Evolutionary conservation across 768 basidiomycete genomes (phyloP), one percentile per base, ranked within the genome.

Genomic region (Candolleomyces efflorescens): DNA sequence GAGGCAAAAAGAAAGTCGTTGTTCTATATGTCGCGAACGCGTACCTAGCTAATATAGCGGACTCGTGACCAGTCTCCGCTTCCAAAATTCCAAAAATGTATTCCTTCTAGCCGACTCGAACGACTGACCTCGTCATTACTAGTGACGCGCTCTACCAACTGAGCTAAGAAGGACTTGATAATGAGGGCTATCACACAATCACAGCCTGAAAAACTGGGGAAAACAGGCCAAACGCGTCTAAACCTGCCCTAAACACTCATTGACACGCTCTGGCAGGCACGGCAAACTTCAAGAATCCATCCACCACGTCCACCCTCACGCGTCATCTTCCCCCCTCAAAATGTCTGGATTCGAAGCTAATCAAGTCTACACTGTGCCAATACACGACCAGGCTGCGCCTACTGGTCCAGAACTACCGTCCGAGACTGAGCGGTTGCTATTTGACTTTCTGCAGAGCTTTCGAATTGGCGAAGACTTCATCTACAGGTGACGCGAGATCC

Each of bases 341-440:
- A 94, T 93, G 93, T 93, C 92, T 63, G 91, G 91, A 59, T 96
- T 92, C 67, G 93, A 96, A 65, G 78, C 81, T 23, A 87, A 93
- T 72, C 83, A 81, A 59, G 82, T 94, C 26, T 94, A 87, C 71
- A 85, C 87, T 0, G 88, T 96, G 49, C 81, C 89, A 15, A 87
- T 94, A 1, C 86, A 92, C 63, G 85, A 88, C 62, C 72, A 77
- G 6, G 75, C 86, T 0, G 65, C 81, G 7, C 76, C 82, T 17
- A 73, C 78, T 11, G 74, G 81, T 15, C 81, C 86, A 22, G 91
- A 94, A 18, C 80, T 85, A 0, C 89, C 90, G 5, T 87, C 93
- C 3, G 89, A 92, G 66, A 85, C 85, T 0, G 92, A 94, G 67
- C 86, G 85, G 66, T 76, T 87, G 24, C 78, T 96, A 22, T 80